phyloP scores from a whole-genome alignment of 306 rosid species.

The Acmispon strigosus region DNA sequence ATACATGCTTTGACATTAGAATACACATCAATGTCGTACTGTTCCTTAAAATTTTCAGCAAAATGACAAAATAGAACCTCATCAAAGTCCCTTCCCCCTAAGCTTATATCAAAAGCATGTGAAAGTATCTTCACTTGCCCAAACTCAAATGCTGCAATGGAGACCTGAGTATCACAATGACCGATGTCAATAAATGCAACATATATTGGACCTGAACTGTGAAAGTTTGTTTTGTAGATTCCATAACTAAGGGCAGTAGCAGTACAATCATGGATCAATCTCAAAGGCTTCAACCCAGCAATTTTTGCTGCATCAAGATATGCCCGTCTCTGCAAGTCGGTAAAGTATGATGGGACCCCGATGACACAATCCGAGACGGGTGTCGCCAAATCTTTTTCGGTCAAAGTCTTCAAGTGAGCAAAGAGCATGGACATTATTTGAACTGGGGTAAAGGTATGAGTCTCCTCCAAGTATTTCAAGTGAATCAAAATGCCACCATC shows the following conservation, averaged over 20 bases:
- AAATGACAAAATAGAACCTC: conserved; percentile 82
- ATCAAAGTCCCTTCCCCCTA: conserved; percentile 95
- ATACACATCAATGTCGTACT: conserved; percentile 61
- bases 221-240: conserved; percentile 67
- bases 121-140: conserved; percentile 80
- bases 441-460: conserved; percentile 64
- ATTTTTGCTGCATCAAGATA: conserved; percentile 79
- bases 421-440: conserved; percentile 89
- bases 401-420: conserved; percentile 68
- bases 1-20: conserved; percentile 72
- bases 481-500: conserved; percentile 83
- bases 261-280: conserved; percentile 91
- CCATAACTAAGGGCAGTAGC: conserved; percentile 98
- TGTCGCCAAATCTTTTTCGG: conserved; percentile 58
- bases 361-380: conserved; percentile 79
- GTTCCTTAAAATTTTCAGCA: conserved; percentile 65
- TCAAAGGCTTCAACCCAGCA: conserved; percentile 80
- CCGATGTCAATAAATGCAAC: conserved; percentile 92
- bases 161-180: conserved; percentile 89
- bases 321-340: conserved; percentile 76
- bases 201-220: conserved; percentile 32
- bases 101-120: conserved; percentile 65
- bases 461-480: conserved; percentile 49
- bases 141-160: conserved; percentile 61
- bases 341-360: conserved; percentile 82